A percentile compares a stretch with the other conserved stretches of the same genome.
These are phyloP conservation scores for Penicillium sumatraense DNA, from an alignment of 2,329 filamentous ascomycete species.

Conservation along the genomic window DNA sequence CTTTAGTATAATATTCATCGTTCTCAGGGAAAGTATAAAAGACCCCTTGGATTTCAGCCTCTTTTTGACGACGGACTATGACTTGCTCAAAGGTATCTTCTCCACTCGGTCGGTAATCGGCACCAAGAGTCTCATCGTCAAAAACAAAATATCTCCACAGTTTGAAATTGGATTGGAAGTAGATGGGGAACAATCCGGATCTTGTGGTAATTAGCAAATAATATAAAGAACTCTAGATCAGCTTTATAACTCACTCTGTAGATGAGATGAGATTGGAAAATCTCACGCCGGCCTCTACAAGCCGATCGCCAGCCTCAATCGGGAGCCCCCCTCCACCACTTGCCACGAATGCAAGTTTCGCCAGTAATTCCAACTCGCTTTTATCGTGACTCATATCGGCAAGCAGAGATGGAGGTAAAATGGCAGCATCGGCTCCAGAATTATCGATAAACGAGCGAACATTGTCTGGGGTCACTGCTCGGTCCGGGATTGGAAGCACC, in stretches of 20 bases:
- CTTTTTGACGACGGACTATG: conserved; percentile 22
- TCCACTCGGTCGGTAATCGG: conserved; percentile 2
- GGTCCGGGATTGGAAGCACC: conserved; percentile 36
- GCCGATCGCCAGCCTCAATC: conserved; percentile 8
- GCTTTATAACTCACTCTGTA: conserved; percentile 9
- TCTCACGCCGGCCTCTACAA: conserved; percentile 9
- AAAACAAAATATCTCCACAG: neutral
- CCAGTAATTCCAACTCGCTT: conserved; percentile 35
- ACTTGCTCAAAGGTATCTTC: conserved; percentile 6
- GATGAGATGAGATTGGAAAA: conserved; percentile 7
- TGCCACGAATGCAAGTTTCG: conserved; percentile 38
- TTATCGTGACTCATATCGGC: conserved; percentile 49
- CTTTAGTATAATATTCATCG: conserved; percentile 39
- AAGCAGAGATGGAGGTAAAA: conserved; percentile 48
- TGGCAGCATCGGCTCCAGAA: conserved; percentile 28
- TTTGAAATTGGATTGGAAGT: neutral
- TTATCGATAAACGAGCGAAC: conserved; percentile 37
- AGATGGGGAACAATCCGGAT: neutral
- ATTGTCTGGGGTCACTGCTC: conserved; percentile 42
- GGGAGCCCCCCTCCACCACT: conserved; percentile 45
- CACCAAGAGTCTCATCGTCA: conserved; percentile 11
- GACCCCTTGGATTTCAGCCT: conserved; percentile 25
- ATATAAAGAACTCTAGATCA: neutral
- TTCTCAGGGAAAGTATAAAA: conserved; percentile 38
- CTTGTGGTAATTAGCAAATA: neutral